Percentiles rank a stretch among this genome's conserved stretches.
Evolutionary conservation across 164 flowering plant genomes (phyloP).

Genomic region (Vitis labrusca): DNA sequence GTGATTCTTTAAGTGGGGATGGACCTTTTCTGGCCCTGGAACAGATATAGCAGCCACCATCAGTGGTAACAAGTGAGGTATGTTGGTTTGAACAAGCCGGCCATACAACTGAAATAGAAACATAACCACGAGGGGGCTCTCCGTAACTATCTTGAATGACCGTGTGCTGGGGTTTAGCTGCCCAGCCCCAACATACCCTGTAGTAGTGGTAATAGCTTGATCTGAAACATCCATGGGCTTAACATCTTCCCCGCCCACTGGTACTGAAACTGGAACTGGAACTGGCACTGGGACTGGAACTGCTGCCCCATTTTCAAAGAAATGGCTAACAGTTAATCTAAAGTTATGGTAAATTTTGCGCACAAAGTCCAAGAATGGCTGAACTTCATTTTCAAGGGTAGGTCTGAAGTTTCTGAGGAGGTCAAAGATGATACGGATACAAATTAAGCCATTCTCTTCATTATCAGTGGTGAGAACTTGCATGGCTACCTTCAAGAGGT

Average conservation of each 20-base stretch:
- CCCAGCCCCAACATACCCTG: constrained; percentile 43
- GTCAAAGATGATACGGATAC: constrained; percentile 89
- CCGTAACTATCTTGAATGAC: constrained; percentile 91
- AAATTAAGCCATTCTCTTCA: constrained; percentile 91
- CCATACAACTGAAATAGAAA: constrained; percentile 86
- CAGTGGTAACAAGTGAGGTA: constrained; percentile 83
- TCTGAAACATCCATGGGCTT: constrained; percentile 65
- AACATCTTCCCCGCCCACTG: constrained; percentile 42
- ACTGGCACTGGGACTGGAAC: constrained; percentile 1
- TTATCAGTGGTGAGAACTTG: constrained; percentile 91
- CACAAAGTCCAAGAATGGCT: constrained; percentile 94
- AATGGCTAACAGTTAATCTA: constrained; percentile 71
- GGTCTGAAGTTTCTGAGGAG: constrained; percentile 89
- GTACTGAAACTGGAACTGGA: too few relatives aligned
- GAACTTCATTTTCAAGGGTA: constrained; percentile 76
- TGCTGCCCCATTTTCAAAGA: constrained; percentile 61
- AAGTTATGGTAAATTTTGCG: constrained; percentile 93
- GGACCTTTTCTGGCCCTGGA: constrained; percentile 90
- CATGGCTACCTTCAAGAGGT: constrained; percentile 89
- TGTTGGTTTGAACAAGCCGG: constrained; percentile 89
- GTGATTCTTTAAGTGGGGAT: constrained; percentile 71
- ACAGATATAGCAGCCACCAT: constrained; percentile 97
- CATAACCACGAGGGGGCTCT: constrained; percentile 97
- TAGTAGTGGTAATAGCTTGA: constrained; percentile 28
- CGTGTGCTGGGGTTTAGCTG: constrained; percentile 89